Conservation (phyloP, 2,329 filamentous ascomycete genomes). For the Huntiella bhutanensis region DNA sequence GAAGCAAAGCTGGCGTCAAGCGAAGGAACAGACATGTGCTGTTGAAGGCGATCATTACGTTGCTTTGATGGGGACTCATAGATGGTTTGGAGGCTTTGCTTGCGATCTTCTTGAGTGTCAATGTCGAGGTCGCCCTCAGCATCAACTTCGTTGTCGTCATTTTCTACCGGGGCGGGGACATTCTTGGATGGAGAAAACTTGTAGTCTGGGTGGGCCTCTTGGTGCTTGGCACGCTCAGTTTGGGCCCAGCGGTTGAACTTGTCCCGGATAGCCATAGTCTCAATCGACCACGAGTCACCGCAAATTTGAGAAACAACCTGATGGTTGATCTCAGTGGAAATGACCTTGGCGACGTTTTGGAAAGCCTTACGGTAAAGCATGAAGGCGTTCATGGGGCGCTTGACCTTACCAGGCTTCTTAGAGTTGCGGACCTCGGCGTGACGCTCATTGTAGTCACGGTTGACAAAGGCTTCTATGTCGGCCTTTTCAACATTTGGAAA, state of each 20-base stretch:
- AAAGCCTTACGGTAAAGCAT: slow-evolving; percentile 94
- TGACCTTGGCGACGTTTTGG: slow-evolving; percentile 67
- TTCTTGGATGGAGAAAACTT: slow-evolving; percentile 57
- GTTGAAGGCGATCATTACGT: neutral
- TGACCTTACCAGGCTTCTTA: slow-evolving; percentile 56
- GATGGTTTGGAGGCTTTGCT: neutral
- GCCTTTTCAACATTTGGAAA: slow-evolving; percentile 42
- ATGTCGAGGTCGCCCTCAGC: slow-evolving; percentile 5
- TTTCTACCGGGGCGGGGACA: slow-evolving; percentile 20
- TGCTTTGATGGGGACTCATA: neutral
- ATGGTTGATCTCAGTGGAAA: slow-evolving; percentile 75
- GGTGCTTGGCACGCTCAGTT: slow-evolving; percentile 69
- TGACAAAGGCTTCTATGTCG: slow-evolving; percentile 67
- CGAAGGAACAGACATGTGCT: neutral
- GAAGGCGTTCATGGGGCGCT: slow-evolving; percentile 92
- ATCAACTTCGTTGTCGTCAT: slow-evolving; percentile 16
- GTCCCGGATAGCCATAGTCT: slow-evolving; percentile 51
- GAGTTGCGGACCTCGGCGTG: slow-evolving; percentile 47
- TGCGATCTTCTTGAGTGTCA: neutral
- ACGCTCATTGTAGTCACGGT: slow-evolving; percentile 47
- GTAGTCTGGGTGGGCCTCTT: slow-evolving; percentile 71
- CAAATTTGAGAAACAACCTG: slow-evolving; percentile 81
- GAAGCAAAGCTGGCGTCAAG: too few relatives aligned
- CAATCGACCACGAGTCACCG: slow-evolving; percentile 69
- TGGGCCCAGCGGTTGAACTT: slow-evolving; percentile 64